Base-by-base conservation (phyloP, 2,329 filamentous ascomycete species). In the Calonectria montana region DNA sequence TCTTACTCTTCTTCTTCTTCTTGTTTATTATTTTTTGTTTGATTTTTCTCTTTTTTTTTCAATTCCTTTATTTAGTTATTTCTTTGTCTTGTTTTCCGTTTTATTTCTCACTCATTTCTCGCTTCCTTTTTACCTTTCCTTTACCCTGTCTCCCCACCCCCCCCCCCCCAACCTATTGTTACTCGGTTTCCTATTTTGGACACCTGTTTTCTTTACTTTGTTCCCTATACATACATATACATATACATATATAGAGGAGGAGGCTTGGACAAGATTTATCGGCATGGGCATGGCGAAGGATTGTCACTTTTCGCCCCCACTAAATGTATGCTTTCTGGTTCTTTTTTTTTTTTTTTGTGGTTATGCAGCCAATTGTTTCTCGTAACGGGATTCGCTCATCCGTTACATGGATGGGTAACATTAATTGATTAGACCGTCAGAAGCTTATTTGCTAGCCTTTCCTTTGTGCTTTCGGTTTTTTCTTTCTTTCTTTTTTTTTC, bases 171-270 rank as follows among this genome's bases (percentile, higher is more conserved):
- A 7, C 31, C 31, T 35, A 10, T 35, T 35, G 31, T 10, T 35
- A 35, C 10, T 62, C 35, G 21, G 23, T 23, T 29, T 65, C 37
- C 41, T 43, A n/a, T 48, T 48, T 27, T 48, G 29, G 5, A 8
- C 48, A 9, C 15, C 2, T 27, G 10, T 16, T 31, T 39, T 48
- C 39, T 31, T 23, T 39, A 45, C 4, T 47, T 3, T 37, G 3
- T 41, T 18, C 23, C 9, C 13, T 41, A 73, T 45, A 61, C 45
- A 25, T n/a, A n/a, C 27, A 43, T 43, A 23, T 53, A 45, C 43
- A 72, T 72, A 75, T n/a, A 48, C 18, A 47, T 70, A 76, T 27
- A 69, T 77, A 74, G 75, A 77, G 41, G 29, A 53, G 48, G 43
- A 66, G 37, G 55, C 37, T 63, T 62, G 45, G 61, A 57, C 43